phyloP scores from a whole-genome alignment of 257 asterid species.

The Solanum tarapatanum region DNA sequence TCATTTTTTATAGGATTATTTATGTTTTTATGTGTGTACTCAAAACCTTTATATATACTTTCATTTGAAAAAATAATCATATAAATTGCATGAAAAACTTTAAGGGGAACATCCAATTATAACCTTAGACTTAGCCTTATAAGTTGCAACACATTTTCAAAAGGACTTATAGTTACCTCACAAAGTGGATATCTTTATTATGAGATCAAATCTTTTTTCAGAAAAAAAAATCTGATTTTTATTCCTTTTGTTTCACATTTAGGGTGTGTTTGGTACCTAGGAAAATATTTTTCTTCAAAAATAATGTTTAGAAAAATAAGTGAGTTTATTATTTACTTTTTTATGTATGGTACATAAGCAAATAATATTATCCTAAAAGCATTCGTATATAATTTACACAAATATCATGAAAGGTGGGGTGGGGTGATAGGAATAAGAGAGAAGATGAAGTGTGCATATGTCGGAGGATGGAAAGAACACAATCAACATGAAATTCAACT shows the following conservation, averaged over 20 bases:
- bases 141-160: background rate
- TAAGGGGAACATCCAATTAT: background rate
- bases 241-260: background rate
- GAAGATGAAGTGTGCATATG: background rate
- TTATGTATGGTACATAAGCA: background rate
- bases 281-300: background rate
- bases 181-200: background rate
- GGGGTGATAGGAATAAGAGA: background rate
- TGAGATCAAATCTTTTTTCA: background rate
- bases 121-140: background rate
- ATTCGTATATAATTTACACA: background rate
- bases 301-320: background rate
- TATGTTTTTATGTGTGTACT: background rate
- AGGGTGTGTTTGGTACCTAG: background rate
- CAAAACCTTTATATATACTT: background rate
- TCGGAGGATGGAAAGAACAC: background rate
- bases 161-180: background rate
- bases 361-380: background rate
- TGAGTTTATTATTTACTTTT: background rate
- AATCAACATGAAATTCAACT: background rate
- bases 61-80: background rate
- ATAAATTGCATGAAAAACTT: background rate
- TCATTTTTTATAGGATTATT: background rate
- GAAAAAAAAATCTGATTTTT: background rate
- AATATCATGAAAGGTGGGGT: background rate